Conservation (phyloP, 2,329 filamentous ascomycete genomes). For the Rhinocladiella mackenziei region DNA sequence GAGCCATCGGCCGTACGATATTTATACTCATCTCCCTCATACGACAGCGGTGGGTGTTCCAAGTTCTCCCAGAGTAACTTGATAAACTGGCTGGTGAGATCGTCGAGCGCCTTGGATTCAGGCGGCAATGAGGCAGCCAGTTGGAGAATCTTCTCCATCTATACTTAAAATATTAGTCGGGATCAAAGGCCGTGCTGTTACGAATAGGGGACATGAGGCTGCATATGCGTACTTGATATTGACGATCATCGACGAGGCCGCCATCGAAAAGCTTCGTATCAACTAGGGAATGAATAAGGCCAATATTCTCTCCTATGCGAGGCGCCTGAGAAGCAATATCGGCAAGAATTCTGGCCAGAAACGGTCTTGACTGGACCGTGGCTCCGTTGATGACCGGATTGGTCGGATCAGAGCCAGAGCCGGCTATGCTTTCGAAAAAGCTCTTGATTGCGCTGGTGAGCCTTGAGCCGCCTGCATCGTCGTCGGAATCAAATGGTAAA, state of each 20-base stretch:
- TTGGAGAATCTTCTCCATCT: constrained; percentile 30
- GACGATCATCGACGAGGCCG: constrained; percentile 28
- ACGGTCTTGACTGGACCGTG: constrained; percentile 18
- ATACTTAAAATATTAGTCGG: neutral
- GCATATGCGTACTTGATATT: constrained; percentile 26
- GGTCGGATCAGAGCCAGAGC: constrained; percentile 24
- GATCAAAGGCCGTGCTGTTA: neutral
- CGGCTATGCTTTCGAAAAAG: constrained; percentile 25
- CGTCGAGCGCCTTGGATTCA: constrained; percentile 28
- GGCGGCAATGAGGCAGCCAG: constrained; percentile 30
- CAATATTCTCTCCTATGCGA: constrained; percentile 26
- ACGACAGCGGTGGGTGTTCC: constrained; percentile 35
- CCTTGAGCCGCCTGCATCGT: constrained; percentile 7
- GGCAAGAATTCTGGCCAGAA: constrained; percentile 21
- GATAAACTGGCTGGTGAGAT: constrained; percentile 31
- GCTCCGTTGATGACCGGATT: constrained; percentile 30
- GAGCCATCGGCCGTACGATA: constrained; percentile 35
- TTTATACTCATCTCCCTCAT: constrained; percentile 33
- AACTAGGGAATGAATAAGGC: constrained; percentile 26
- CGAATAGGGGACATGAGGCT: neutral
- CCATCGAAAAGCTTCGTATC: constrained; percentile 29
- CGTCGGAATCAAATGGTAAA: constrained; percentile 5
- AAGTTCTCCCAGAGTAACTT: constrained; percentile 34
- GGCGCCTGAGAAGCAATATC: constrained; percentile 28
- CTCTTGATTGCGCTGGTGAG: constrained; percentile 17